phyloP scores from a whole-genome alignment of 345 rosid species.

The Anacardium occidentale region DNA sequence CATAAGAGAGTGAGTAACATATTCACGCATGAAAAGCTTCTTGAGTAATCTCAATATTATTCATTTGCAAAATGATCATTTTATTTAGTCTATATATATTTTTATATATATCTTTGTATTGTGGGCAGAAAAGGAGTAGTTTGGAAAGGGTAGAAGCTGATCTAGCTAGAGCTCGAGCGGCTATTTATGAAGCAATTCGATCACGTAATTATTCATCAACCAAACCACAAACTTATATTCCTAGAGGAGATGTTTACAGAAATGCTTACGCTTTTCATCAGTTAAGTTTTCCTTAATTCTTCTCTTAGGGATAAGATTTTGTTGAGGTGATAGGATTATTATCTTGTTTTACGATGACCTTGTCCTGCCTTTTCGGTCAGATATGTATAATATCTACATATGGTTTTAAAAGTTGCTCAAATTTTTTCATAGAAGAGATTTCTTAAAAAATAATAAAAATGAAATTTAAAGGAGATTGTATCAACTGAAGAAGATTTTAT shows the following conservation, averaged over 20 bases:
- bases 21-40: not conserved
- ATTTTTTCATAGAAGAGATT: not conserved
- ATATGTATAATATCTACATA: no score
- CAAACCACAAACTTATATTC: slow-evolving; percentile 36
- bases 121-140: slow-evolving; percentile 23
- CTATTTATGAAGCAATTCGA: slow-evolving; percentile 42
- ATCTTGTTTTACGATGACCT: not conserved
- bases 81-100: no score
- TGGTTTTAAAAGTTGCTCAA: not conserved
- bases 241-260: slow-evolving; percentile 51
- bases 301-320: not conserved
- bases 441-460: no score
- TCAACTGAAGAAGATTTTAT: not conserved
- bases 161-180: slow-evolving; percentile 47
- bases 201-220: slow-evolving; percentile 35
- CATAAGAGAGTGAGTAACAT: not conserved
- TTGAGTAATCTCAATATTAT: not conserved
- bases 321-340: no score
- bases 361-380: not conserved
- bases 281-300: slow-evolving; percentile 35
- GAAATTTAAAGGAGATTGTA: no score
- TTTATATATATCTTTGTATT: no score
- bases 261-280: slow-evolving; percentile 60
- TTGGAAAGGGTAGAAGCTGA: slow-evolving; percentile 36
- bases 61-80: not conserved